A percentile compares a stretch with the other conserved stretches of the same genome.
These are phyloP conservation scores for Ceratocystiopsis sp. DNA, from an alignment of 2,329 filamentous ascomycete species.

Conservation along the genomic window DNA sequence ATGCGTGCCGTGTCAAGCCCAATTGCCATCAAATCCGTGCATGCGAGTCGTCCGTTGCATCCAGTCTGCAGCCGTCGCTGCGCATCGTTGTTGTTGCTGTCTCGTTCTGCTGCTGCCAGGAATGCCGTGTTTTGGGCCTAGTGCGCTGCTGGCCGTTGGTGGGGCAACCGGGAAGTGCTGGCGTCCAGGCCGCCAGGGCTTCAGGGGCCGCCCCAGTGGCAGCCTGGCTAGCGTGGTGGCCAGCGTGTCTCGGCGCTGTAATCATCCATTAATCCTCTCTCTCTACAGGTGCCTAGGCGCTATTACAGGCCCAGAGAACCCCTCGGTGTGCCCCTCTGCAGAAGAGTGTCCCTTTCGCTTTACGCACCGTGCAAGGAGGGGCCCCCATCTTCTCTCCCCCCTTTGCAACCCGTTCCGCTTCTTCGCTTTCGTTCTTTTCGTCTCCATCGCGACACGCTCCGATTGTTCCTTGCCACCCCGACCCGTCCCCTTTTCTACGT, in stretches of 20 bases:
- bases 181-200: not conserved
- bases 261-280: too few relatives aligned
- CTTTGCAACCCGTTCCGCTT: conserved; percentile 1
- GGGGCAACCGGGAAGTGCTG: conserved; percentile 4
- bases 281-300: too few relatives aligned
- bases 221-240: too few relatives aligned
- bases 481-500: not conserved
- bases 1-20: too few relatives aligned
- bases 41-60: too few relatives aligned
- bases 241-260: too few relatives aligned
- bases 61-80: too few relatives aligned
- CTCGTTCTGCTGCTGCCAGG: not conserved
- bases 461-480: not conserved
- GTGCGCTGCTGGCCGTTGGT: conserved; percentile 4
- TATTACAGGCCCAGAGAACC: too few relatives aligned
- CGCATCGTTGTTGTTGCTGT: conserved; percentile 4
- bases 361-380: not conserved
- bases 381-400: conserved; percentile 2
- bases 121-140: conserved; percentile 3
- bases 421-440: conserved; percentile 1
- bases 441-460: not conserved
- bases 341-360: not conserved
- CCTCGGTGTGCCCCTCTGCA: not conserved
- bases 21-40: too few relatives aligned
- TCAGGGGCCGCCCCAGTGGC: too few relatives aligned